Evolutionary conservation across 2,329 filamentous ascomycete species (phyloP), one percentile per base, ranked within the genome.

Genomic region (Penicillium psychrosexuale): DNA sequence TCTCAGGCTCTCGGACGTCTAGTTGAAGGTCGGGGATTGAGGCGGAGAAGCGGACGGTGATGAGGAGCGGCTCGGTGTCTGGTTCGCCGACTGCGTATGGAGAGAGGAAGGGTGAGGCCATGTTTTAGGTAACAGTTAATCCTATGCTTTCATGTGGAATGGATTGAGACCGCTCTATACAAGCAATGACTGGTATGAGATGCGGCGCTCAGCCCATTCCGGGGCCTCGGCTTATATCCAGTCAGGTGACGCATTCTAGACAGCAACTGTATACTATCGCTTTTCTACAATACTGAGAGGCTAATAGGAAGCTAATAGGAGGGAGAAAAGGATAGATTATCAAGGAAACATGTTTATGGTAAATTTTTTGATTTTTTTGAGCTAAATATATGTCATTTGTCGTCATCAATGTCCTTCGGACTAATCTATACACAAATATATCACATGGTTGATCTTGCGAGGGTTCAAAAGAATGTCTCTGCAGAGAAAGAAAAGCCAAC

Each of bases 41-140:
- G 57, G 87, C 86, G 50, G 91, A 91, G 82, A 99, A 97, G 72
- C 93, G 91, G 71, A 97, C 87, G 36, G 90, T 93, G 43, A 97
- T 81, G 66, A 88, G 85, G 53, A 96, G 80, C 13, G 61, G 55
- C 22, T 66, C 55, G 17, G 49, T 47, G 12, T 48, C n/a, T 11
- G 45, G 13, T 31, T 62, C 57, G 34, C 36, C 50, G 31, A 17
- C 19, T 27, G 27, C 65, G 46, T 19, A 61, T 47, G 28, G 62
- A 43, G 37, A 61, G 39, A 34, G 58, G 36, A 48, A 51, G 9
- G 56, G 54, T 11, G 58, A 61, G 31, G 57, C 44, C 66, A 67
- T 66, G 4, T n/a, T 55, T 51, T 39, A 51, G 58, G 39, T 40
- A 38, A 11, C 9, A 11, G n/a, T 17, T 36, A 11, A 52, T 28